Base-by-base conservation (phyloP, 1,284 basidiomycete species). In the Cutaneotrichosporon sp. region DNA sequence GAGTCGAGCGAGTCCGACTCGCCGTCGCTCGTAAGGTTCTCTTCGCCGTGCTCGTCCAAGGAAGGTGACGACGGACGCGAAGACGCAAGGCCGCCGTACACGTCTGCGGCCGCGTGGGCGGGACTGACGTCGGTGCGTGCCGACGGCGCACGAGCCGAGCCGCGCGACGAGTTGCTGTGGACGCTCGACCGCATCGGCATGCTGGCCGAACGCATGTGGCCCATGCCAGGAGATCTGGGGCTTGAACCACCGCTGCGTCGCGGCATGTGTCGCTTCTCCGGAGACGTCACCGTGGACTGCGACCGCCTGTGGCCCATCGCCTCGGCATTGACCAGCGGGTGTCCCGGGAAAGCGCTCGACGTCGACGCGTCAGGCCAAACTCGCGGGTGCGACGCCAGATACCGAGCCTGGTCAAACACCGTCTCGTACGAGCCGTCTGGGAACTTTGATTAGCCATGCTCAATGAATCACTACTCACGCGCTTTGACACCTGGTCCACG, bases 371-470 rank as follows among this genome's bases (percentile, higher is more conserved):
- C 57, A 4, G 51, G 48, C 49, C 46, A 53, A 1, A 48, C 54
- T 4, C 57, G 56, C 15, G 63, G 58, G 22, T 55, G 51, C 20
- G 54, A 49, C 23, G 60, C 56, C 12, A 62, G 53, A 17, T 60
- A 48, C n/a, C 63, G 58, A 33, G 63, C 60, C 4, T 49, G 45
- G 34, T 57, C 59, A 36, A 73, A 72, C 10, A 65, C 66, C 7
- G 52, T 49, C 15, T 55, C 59, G 48, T 73, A 73, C 1, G 70
- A 70, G 9, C 69, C 71, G 44, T 73, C 71, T 1, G 71, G 71
- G 49, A 73, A 73, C 69, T 72, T 46, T 2, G 13, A 42, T 59
- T 42, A 65, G 50, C 42, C 26, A 3, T 4, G 23, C 23, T 30
- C 18, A 23, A 15, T 21, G 36, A 10, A 15, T 8, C 15, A 5